A percentile compares a stretch with the other conserved stretches of the same genome.
Conservation (phyloP, 768 basidiomycete genomes). For the Psilocybe tampanensis region DNA sequence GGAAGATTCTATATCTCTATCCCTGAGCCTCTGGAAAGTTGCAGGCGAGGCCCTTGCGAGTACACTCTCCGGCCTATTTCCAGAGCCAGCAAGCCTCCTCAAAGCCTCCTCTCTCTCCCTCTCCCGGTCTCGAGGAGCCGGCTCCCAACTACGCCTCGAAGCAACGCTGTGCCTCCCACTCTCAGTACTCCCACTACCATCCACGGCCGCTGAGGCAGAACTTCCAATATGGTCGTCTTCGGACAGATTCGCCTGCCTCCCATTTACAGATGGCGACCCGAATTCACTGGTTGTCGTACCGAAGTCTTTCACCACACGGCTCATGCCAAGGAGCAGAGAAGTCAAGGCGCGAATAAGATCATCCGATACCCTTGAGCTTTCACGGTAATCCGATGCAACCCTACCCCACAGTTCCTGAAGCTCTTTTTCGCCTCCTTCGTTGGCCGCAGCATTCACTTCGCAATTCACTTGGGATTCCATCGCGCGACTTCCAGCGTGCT, state of each 20-base stretch:
- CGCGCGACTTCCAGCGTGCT: conserved; percentile 56
- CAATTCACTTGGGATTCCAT: conserved; percentile 76
- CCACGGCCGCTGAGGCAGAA: conserved; percentile 4
- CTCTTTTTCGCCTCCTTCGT: conserved; percentile 21
- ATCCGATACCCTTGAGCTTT: conserved; percentile 71
- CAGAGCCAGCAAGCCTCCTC: conserved; percentile 32
- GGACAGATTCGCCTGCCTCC: conserved; percentile 56
- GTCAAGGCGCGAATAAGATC: conserved; percentile 80
- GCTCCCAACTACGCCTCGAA: conserved; percentile 54
- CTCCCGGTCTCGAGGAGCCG: conserved; percentile 19
- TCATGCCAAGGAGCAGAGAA: conserved; percentile 73
- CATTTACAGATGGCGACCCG: conserved; percentile 41
- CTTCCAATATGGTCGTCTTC: conserved; percentile 28
- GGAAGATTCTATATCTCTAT: conserved; percentile 28
- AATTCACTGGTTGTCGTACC: conserved; percentile 30
- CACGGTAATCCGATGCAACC: conserved; percentile 73
- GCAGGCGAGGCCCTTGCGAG: conserved; percentile 37
- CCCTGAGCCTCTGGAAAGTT: conserved; percentile 29
- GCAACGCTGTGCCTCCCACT: conserved; percentile 55
- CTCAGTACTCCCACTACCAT: conserved; percentile 20
- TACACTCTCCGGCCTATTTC: conserved; percentile 33
- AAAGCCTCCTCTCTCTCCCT: conserved; percentile 41
- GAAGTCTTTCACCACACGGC: conserved; percentile 66
- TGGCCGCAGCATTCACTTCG: conserved; percentile 53
- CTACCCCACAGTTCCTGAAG: conserved; percentile 67